phyloP scores from a whole-genome alignment of 2,329 filamentous ascomycete species.

The Xylaria sp. region DNA sequence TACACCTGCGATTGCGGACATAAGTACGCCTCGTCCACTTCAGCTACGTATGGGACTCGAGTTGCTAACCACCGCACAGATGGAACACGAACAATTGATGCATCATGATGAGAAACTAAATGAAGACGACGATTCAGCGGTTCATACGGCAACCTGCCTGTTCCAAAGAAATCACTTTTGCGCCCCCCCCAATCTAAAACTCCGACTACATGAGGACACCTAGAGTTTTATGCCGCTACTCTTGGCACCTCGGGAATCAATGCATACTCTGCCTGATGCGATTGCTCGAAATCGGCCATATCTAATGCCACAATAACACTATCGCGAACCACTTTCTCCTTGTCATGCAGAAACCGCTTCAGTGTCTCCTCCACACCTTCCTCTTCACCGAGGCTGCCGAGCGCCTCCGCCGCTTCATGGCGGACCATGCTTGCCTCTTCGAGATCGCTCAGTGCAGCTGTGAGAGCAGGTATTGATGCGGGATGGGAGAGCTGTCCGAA shows the following conservation, averaged over 20 bases:
- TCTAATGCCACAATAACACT: constrained; percentile 95
- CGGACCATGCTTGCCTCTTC: constrained; percentile 95
- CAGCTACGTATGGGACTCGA: not conserved
- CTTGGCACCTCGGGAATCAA: constrained; percentile 75
- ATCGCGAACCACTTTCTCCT: constrained; percentile 92
- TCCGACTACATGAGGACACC: constrained; percentile 32
- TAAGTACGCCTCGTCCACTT: constrained; percentile 66
- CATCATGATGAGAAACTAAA: constrained; percentile 31
- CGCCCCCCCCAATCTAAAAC: constrained; percentile 39
- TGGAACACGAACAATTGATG: constrained; percentile 63
- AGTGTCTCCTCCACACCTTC: constrained; percentile 89
- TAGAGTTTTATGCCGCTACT: constrained; percentile 47
- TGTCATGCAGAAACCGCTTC: constrained; percentile 85
- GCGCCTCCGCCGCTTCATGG: constrained; percentile 95
- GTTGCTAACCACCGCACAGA: constrained; percentile 36
- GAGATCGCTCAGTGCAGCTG: constrained; percentile 78
- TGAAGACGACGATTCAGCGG: not conserved
- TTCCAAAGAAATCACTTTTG: constrained; percentile 38
- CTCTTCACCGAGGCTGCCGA: constrained; percentile 93
- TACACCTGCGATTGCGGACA: constrained; percentile 85
- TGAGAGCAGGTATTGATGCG: constrained; percentile 92
- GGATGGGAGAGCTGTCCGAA: constrained; percentile 97
- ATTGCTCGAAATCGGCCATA: constrained; percentile 97
- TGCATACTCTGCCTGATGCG: constrained; percentile 88
- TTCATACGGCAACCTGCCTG: constrained; percentile 1